phyloP scores from a whole-genome alignment of 1,139 yeast genomes.

The Magnusiomyces tetraspermus region DNA sequence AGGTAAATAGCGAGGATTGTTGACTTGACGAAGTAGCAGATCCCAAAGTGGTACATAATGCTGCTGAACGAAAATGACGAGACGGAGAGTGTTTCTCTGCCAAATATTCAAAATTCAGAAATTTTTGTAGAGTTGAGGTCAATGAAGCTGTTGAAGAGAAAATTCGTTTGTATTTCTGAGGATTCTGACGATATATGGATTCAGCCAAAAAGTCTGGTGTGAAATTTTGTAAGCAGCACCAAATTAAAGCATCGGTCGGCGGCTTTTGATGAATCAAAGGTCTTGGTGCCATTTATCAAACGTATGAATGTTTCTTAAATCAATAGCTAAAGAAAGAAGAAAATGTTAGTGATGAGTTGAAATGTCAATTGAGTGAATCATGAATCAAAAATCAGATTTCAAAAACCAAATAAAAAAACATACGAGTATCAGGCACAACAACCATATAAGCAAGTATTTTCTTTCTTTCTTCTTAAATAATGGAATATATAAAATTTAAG shows the following conservation, averaged over 20 bases:
- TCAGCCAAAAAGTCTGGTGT: conserved; percentile 15
- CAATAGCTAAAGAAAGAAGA: background rate
- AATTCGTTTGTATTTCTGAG: conserved; percentile 7
- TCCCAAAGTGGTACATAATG: background rate
- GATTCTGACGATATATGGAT: conserved; percentile 6
- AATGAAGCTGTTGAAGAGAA: conserved; percentile 6
- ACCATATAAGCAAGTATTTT: too few species aligned
- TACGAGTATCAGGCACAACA: too few species aligned
- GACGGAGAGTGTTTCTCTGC: background rate
- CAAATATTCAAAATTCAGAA: conserved; percentile 2
- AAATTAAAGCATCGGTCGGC: conserved; percentile 6
- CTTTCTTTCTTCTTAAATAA: too few species aligned
- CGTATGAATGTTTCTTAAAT: background rate
- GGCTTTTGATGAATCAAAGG: background rate
- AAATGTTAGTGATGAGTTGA: background rate
- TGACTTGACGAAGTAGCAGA: too few species aligned
- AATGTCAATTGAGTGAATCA: too few species aligned
- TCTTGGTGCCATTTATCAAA: background rate
- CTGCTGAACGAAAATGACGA: background rate
- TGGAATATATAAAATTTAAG: too few species aligned
- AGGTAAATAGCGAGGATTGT: too few species aligned
- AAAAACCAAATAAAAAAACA: too few species aligned
- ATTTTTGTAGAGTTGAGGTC: conserved; percentile 9
- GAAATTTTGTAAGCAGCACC: conserved; percentile 13
- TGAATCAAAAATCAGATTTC: too few species aligned